Evolutionary conservation across 73 alveolate genomes (phyloP).

Genomic region (Paramecium sonneborni): DNA sequence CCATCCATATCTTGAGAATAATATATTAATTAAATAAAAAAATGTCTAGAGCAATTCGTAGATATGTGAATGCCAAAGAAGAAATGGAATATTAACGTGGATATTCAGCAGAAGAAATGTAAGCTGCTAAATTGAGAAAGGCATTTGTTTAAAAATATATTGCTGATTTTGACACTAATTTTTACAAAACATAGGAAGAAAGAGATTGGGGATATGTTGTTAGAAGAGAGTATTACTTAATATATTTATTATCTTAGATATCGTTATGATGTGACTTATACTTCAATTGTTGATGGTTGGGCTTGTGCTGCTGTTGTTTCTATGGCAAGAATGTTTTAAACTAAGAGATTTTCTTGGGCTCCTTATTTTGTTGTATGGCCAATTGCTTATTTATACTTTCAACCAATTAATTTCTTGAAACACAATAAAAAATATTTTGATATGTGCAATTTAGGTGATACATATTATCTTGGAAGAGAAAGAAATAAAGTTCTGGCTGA

Average conservation of each 20-base stretch:
- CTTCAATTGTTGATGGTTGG: constrained; percentile 73
- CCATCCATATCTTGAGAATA: background rate
- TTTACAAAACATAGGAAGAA: constrained; percentile 80
- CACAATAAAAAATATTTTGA: constrained; percentile 83
- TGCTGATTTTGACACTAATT: constrained; percentile 60
- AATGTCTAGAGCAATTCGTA: constrained; percentile 66
- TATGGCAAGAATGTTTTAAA: constrained; percentile 74
- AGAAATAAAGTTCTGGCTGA: constrained; percentile 83
- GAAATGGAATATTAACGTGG: constrained; percentile 64
- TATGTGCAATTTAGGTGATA: constrained; percentile 89
- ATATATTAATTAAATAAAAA: background rate
- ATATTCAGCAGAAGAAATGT: constrained; percentile 35
- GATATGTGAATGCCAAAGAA: constrained; percentile 59
- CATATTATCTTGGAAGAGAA: constrained; percentile 86
- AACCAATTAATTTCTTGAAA: constrained; percentile 69
- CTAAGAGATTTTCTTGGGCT: constrained; percentile 60
- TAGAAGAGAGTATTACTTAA: constrained; percentile 77
- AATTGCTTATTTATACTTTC: constrained; percentile 73
- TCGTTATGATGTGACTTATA: constrained; percentile 77
- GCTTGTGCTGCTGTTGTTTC: constrained; percentile 73
- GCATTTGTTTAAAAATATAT: constrained; percentile 63
- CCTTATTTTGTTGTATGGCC: constrained; percentile 62
- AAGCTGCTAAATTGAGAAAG: constrained; percentile 65
- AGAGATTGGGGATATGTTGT: constrained; percentile 90
- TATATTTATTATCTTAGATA: background rate